Base-by-base conservation (phyloP, 352 stramenopile genomes). In the Phytophthora podocarpi region DNA sequence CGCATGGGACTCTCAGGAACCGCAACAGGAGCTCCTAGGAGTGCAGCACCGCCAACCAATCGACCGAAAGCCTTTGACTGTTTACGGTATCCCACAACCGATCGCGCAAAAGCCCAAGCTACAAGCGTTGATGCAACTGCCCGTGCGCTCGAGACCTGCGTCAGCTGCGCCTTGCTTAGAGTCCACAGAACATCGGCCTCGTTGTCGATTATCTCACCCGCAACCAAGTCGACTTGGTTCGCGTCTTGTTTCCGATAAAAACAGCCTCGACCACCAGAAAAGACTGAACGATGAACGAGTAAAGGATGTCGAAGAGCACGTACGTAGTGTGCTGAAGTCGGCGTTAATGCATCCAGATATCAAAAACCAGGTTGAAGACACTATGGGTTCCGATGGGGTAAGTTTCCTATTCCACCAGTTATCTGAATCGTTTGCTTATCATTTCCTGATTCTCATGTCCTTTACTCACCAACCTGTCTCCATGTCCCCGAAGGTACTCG, bases 351-450 rank as follows among this genome's bases (percentile, higher is more conserved):
- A 64, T 18, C 39, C 70, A 20, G 73, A 54, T 10, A 37, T 41
- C 0, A 65, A 78, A 58, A 90, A 87, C 40, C 69, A 88, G 32
- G 59, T 80, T 20, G 78, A 87, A 36, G 74, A 87, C n/a, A 75
- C 65, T 5, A 53, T 87, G 18, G 76, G 74, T 0, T 53, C 76
- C 1, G 78, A 87, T 64, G 80, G 78, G 24, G 80, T 90, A 61
- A 43, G 77, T 72, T 15, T 16, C 31, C 21, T 32, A 31, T 11
- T n/a, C n/a, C n/a, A n/a, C n/a, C n/a, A n/a, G n/a, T n/a, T n/a
- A n/a, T n/a, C n/a, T n/a, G n/a, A 24, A 51, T 20, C 24, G 21
- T 12, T 13, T 28, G 13, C 50, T 56, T 51, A 60, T 35, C n/a
- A 5, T 68, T 20, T 23, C 45, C 20, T 16, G n/a, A n/a, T n/a